Conservation (phyloP, 345 rosid species). For the Stellera chamaejasme region DNA sequence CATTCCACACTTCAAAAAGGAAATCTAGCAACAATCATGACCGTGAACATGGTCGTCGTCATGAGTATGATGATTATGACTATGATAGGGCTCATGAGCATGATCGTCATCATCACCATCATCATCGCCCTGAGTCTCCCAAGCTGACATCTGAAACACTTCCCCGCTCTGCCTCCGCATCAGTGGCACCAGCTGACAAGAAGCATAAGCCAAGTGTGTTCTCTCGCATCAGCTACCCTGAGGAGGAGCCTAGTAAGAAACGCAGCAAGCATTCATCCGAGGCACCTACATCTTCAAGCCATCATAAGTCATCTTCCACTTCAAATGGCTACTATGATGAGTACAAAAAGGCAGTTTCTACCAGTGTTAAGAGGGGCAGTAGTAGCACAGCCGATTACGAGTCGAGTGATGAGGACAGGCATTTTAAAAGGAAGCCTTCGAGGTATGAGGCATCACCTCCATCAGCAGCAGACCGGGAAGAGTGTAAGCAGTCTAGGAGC, state of each 20-base stretch:
- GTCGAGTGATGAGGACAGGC: constrained; percentile 87
- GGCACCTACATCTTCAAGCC: constrained; percentile 16
- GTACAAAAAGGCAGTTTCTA: constrained; percentile 28
- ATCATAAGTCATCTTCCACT: constrained; percentile 30
- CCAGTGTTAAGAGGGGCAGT: constrained; percentile 22
- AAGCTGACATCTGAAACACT: constrained; percentile 24
- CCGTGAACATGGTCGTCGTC: constrained; percentile 28
- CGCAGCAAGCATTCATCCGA: constrained; percentile 48
- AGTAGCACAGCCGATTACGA: constrained; percentile 47
- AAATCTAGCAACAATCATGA: constrained; percentile 43
- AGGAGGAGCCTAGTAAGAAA: constrained; percentile 48
- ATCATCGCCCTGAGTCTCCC: constrained; percentile 35
- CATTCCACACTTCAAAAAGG: constrained; percentile 51
- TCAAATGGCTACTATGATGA: constrained; percentile 43
- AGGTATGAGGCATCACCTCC: constrained; percentile 72
- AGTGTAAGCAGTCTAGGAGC: constrained; percentile 22
- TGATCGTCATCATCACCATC: constrained; percentile 25
- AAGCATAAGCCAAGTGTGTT: constrained; percentile 70
- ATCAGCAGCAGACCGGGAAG: constrained; percentile 35
- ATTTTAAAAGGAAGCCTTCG: constrained; percentile 86
- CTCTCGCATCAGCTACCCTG: constrained; percentile 90
- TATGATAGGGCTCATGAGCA: constrained; percentile 28
- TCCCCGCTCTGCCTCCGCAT: constrained; percentile 20
- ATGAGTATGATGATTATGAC: constrained; percentile 27
- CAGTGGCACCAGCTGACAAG: constrained; percentile 24